Evolutionary conservation across 2,329 filamentous ascomycete genomes (phyloP).

Genomic region (Sporothrix sp.): DNA sequence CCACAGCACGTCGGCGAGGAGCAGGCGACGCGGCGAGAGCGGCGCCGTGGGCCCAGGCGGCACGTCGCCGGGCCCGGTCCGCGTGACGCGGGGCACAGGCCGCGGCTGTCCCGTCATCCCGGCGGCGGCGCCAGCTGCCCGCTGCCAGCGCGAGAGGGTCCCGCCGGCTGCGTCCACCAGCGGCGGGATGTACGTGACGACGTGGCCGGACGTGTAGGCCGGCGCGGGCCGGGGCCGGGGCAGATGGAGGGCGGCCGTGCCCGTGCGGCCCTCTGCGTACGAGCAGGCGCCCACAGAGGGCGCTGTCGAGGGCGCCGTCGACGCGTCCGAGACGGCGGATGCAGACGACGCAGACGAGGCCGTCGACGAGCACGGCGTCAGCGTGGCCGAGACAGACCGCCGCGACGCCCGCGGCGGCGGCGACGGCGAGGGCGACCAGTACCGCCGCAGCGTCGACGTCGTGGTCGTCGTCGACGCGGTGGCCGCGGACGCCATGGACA

Average conservation of each 20-base stretch:
- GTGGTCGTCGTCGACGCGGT: not conserved
- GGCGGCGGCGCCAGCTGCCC: slow-evolving; percentile 8
- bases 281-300: not conserved
- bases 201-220: slow-evolving; percentile 6
- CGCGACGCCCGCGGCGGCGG: not conserved
- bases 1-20: slow-evolving; percentile 11
- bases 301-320: not conserved
- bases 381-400: not conserved
- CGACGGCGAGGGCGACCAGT: slow-evolving; percentile 12
- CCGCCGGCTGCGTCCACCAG: slow-evolving; percentile 28
- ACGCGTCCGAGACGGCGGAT: not conserved
- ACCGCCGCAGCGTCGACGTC: slow-evolving; percentile 11
- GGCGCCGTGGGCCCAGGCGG: not conserved
- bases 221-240: not conserved
- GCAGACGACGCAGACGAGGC: not conserved
- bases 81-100: no score
- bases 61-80: no score
- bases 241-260: not conserved
- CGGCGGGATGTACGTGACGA: slow-evolving; percentile 27
- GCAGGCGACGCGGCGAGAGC: not conserved
- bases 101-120: no score
- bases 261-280: not conserved
- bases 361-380: not conserved
- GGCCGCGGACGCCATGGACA: slow-evolving; percentile 4
- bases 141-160: slow-evolving; percentile 21